Base-by-base conservation (phyloP, 2,329 filamentous ascomycete species). In the Tolypocladium ovalisporum region DNA sequence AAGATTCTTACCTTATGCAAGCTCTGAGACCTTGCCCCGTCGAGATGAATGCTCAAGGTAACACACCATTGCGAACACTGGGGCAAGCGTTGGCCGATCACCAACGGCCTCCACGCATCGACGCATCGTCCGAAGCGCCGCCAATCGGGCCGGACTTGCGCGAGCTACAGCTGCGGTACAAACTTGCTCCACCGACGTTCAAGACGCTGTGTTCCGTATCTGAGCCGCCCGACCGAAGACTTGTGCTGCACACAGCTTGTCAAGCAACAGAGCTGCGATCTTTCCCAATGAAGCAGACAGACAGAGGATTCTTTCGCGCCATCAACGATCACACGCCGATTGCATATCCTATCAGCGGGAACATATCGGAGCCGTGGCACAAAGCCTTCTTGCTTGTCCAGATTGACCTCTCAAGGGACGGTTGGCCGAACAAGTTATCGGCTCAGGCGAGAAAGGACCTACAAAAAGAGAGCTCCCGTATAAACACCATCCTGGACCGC, bases 301-400 rank as follows among this genome's bases (percentile, higher is more conserved):
- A 76, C 52, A 67, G 60, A 8, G 64, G 62, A 32, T 71, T 75
- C 55, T 71, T 76, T 56, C 65, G 68, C 24, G 63, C 67, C 37
- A 64, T 76, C 61, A 77, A 77, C 55, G 67, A 72, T 39, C 66
- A 68, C 52, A 70, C 70, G 8, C 60, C 63, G 0, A 73, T 76
- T 1, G 73, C 72, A 2, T 76, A 75, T 59, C 69, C 66, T 2
- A 56, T 76, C 17, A 58, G 56, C 13, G 70, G 69, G 34, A 54
- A 59, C 49, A 71, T 92, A 29, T 79, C 81, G 4, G 73, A 81
- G 2, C 76, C 84, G 7, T 80, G 84, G 54, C 89, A 94, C 65
- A 95, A 95, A 66, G 80, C 87, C 1, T 90, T 85, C 13, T 75
- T 95, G 5, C 77, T 94, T 47, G 81, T 91, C 22, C 90, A 95